Percentiles rank a stretch among this genome's conserved stretches.
Evolutionary conservation across 2,329 filamentous ascomycete genomes (phyloP).

Genomic region (Aaosphaeria arxii): DNA sequence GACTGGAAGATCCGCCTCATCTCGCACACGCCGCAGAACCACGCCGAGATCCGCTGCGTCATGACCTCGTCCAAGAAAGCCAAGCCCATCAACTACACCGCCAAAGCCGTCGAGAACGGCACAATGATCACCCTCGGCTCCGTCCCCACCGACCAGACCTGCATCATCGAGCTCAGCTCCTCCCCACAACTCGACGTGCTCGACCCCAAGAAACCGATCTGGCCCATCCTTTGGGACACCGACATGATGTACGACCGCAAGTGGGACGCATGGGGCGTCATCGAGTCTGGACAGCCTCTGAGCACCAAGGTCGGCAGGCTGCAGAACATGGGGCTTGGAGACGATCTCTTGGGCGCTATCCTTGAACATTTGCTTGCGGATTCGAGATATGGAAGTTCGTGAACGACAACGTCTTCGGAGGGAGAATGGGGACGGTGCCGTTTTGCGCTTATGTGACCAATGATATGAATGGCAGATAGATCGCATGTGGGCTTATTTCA

Average conservation of each 20-base stretch:
- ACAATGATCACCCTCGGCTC: slow-evolving; percentile 22
- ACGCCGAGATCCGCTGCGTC: slow-evolving; percentile 21
- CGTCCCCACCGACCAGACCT: slow-evolving; percentile 18
- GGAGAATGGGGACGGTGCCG: too few relatives aligned
- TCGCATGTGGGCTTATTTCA: too few relatives aligned
- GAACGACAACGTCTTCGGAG: background rate
- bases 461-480: too few relatives aligned
- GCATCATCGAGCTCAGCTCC: slow-evolving; percentile 24
- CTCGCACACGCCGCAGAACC: slow-evolving; percentile 17
- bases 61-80: slow-evolving; percentile 22
- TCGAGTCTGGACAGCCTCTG: slow-evolving; percentile 24
- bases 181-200: slow-evolving; percentile 32
- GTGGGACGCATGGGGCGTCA: slow-evolving; percentile 28
- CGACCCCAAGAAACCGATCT: slow-evolving; percentile 26
- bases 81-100: slow-evolving; percentile 17
- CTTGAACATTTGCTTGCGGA: slow-evolving; percentile 35
- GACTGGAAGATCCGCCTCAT: slow-evolving; percentile 33
- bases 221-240: slow-evolving; percentile 25
- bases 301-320: slow-evolving; percentile 27
- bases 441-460: too few relatives aligned
- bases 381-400: slow-evolving; percentile 17
- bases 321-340: slow-evolving; percentile 21
- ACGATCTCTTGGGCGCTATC: slow-evolving; percentile 29
- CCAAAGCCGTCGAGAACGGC: slow-evolving; percentile 16
- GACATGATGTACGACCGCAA: slow-evolving; percentile 31